Evolutionary conservation across 495 filamentous ascomycete species (phyloP).

Genomic region (Penicillium lividum): DNA sequence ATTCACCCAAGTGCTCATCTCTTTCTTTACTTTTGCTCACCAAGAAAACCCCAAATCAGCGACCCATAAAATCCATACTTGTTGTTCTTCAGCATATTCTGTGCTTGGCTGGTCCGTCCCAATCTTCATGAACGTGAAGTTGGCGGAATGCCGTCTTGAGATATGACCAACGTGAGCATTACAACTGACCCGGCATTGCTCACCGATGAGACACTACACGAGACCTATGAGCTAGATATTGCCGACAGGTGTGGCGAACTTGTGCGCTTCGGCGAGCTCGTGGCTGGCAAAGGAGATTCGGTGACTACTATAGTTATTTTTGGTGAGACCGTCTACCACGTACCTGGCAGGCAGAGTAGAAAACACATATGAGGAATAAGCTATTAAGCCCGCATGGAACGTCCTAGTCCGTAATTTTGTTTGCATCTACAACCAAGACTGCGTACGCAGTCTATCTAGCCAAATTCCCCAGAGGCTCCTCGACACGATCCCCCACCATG

Average conservation of each 20-base stretch:
- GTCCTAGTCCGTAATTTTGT: slow-evolving; percentile 30
- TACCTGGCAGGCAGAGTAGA: not conserved
- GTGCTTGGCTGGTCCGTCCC: not conserved
- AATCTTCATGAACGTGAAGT: not conserved
- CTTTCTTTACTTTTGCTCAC: not conserved
- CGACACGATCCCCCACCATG: slow-evolving; percentile 14
- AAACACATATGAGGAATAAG: not conserved
- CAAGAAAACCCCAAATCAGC: not conserved
- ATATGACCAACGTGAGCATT: not conserved
- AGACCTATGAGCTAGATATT: slow-evolving; percentile 29
- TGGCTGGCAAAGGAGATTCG: not conserved
- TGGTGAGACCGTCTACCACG: not conserved
- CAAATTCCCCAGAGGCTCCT: slow-evolving; percentile 23
- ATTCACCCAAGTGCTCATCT: not conserved
- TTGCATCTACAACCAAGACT: slow-evolving; percentile 30
- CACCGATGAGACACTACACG: slow-evolving; percentile 19
- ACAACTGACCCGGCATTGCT: slow-evolving; percentile 6
- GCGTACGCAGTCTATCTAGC: slow-evolving; percentile 19
- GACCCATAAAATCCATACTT: not conserved
- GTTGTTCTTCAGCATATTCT: not conserved
- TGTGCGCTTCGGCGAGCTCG: slow-evolving; percentile 22
- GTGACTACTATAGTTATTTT: not conserved
- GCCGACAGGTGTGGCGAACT: slow-evolving; percentile 11
- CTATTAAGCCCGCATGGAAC: not conserved
- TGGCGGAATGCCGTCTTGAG: not conserved